A percentile compares a stretch with the other conserved stretches of the same genome.
Evolutionary conservation across 1,139 yeast genomes (phyloP).

Genomic region (Torulaspora globosa): DNA sequence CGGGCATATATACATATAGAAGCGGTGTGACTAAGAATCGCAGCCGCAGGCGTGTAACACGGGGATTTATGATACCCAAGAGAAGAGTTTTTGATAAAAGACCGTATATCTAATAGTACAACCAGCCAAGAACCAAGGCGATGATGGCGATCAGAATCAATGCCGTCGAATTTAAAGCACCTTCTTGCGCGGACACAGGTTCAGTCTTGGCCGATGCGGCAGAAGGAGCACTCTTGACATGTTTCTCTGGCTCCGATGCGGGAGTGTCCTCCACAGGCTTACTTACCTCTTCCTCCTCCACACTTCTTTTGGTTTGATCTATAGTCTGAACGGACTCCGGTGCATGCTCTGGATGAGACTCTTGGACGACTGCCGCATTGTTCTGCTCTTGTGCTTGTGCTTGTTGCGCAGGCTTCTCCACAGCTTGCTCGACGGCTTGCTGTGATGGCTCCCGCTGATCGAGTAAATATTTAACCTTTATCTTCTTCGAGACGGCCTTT

Average conservation of each 20-base stretch:
- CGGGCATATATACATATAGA: neutral
- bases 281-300: conserved; percentile 6
- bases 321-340: conserved; percentile 10
- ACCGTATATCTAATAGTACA: conserved; percentile 42
- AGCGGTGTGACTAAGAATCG: neutral
- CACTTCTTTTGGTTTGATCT: conserved; percentile 3
- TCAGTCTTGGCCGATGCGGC: conserved; percentile 11
- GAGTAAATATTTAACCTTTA: conserved; percentile 63
- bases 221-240: conserved; percentile 2
- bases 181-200: conserved; percentile 26
- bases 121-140: conserved; percentile 60
- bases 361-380: conserved; percentile 2
- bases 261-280: conserved; percentile 1
- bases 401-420: conserved; percentile 3
- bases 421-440: neutral
- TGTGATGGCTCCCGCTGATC: conserved; percentile 2
- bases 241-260: conserved; percentile 3
- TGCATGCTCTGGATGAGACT: conserved; percentile 7
- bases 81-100: conserved; percentile 1
- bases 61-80: conserved; percentile 2
- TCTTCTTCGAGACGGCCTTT: conserved; percentile 64
- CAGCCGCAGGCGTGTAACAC: neutral
- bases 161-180: conserved; percentile 48
- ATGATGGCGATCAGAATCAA: conserved; percentile 50
- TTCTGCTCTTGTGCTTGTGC: conserved; percentile 6